Evolutionary conservation across 352 stramenopile genomes (phyloP), one percentile per base, ranked within the genome.

Genomic region (Phytopythium oedochilum): DNA sequence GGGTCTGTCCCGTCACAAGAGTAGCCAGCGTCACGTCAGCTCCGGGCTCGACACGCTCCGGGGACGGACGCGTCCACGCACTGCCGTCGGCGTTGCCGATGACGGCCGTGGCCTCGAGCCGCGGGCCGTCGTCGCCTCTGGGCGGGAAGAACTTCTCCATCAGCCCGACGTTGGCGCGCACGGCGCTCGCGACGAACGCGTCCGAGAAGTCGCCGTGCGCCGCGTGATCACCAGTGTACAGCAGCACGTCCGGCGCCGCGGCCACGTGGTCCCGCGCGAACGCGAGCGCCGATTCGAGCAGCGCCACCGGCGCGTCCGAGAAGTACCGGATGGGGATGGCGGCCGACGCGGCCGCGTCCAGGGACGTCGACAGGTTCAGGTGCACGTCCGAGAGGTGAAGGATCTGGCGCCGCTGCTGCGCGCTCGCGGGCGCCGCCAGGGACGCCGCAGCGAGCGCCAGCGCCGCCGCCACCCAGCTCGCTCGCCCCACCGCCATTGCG

Each of bases 301-400:
- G 60, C 38, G 49, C 42, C 29, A 90, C 48, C 0, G 85, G 71
- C 3, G 79, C 66, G 54, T 92, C 81, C 18, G 64, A 51, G 35
- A 68, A 73, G 55, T 92, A 89, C 23, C 55, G 64, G 46, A 74
- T 76, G 6, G 67, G 71, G 26, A 80, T 61, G 29, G 47, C 55
- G 17, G 66, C 67, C 25, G 71, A 73, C 28, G 86, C 68, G 6
- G 28, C 25, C 0, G 58, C 52, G n/a, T 74, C 58, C 14, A 83
- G 60, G 20, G 66, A 70, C 20, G 50, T 43, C 7, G 83, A 90
- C 48, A 90, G 66, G 53, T 95, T 93, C 15, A 95, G 64, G 53
- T 95, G 83, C 22, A 94, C 83, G 60, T 95, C 86, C 15, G 83
- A 92, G 55, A 93, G 90, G 64, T 95, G 83, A 35, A 95, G 59